phyloP scores from a whole-genome alignment of 192 early-diverging fungal species.

The Rhizoclosmatium sp. region DNA sequence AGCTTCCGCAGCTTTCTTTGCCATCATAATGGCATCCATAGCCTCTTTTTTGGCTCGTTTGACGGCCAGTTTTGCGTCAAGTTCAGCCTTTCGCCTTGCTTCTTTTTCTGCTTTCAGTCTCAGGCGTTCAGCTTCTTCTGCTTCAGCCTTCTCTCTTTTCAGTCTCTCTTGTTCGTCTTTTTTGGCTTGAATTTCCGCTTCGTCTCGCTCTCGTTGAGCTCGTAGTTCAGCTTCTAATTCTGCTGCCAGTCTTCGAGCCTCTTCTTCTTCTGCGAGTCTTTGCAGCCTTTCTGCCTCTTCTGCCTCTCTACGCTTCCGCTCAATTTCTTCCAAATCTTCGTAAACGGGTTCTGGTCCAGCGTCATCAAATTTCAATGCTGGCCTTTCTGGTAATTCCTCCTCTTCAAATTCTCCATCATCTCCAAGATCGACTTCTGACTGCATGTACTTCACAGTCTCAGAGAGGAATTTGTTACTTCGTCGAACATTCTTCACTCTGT shows the following conservation, averaged over 20 bases:
- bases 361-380: neutral
- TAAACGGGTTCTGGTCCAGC: neutral
- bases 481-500: neutral
- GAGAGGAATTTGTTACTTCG: neutral
- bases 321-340: neutral
- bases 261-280: conserved; percentile 5
- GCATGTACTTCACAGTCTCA: neutral
- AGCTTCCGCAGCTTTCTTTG: conserved; percentile 15
- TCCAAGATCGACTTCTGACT: neutral
- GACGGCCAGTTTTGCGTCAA: conserved; percentile 34
- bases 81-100: conserved; percentile 16
- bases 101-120: conserved; percentile 37
- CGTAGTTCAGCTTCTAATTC: conserved; percentile 7
- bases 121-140: conserved; percentile 32
- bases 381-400: neutral
- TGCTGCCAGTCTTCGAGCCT: neutral
- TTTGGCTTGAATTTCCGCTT: conserved; percentile 11
- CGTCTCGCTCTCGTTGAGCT: conserved; percentile 27
- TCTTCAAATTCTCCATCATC: conserved; percentile 25
- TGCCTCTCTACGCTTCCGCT: neutral
- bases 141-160: conserved; percentile 16
- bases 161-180: conserved; percentile 24
- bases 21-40: neutral
- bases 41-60: conserved; percentile 32
- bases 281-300: conserved; percentile 16